phyloP scores from a whole-genome alignment of 345 rosid genomes.

The Ceriops decandra region DNA sequence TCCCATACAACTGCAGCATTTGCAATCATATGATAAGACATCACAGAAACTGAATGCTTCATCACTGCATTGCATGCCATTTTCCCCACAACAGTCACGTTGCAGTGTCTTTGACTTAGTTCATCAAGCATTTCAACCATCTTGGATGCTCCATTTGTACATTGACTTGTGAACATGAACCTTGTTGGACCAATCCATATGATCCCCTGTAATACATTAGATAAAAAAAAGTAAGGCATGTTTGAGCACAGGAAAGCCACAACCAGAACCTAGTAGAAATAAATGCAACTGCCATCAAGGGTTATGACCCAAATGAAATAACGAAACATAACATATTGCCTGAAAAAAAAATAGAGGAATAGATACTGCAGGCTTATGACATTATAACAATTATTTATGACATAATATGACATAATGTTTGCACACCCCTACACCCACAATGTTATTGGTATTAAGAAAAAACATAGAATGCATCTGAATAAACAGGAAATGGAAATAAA shows the following conservation, averaged over 20 bases:
- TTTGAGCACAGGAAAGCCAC: conserved; percentile 8
- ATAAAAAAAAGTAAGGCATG: conserved; percentile 7
- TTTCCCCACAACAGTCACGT: conserved; percentile 47
- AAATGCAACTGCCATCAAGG: neutral
- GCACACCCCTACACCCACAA: no score
- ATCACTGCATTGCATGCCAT: conserved; percentile 37
- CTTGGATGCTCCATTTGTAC: conserved; percentile 33
- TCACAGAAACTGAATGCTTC: conserved; percentile 26
- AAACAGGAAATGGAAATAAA: no score
- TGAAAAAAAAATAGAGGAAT: no score
- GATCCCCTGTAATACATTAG: conserved; percentile 39
- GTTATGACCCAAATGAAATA: no score
- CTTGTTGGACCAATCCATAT: conserved; percentile 60
- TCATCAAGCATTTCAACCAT: conserved; percentile 38
- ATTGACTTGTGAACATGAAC: conserved; percentile 33
- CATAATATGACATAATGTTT: no score
- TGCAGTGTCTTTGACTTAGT: conserved; percentile 33
- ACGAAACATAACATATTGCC: no score
- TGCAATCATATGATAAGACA: conserved; percentile 32
- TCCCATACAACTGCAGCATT: conserved; percentile 58
- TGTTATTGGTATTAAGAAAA: no score
- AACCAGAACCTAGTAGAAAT: conserved; percentile 2
- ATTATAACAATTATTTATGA: no score
- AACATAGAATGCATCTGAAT: no score
- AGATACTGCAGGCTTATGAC: no score